Base-by-base conservation (phyloP, 78 protist genomes). In the Isochrysis galbana region DNA sequence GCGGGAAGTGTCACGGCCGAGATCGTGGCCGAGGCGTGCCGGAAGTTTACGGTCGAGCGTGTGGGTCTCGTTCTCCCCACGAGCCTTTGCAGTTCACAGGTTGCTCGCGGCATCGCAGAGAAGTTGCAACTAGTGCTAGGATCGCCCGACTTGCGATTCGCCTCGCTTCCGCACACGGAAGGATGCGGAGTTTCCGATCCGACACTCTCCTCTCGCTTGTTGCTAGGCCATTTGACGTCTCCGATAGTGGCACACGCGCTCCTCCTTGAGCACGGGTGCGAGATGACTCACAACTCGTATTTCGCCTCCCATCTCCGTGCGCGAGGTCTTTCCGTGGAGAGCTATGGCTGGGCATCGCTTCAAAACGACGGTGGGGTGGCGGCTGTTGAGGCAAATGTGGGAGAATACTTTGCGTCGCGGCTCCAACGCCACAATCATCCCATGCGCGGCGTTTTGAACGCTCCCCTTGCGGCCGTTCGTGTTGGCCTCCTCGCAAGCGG, bases 191-290 rank as follows among this genome's bases (percentile, higher is more conserved):
- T 77, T 5, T 39, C 46, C 0, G 84, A 77, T 29, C 48, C 10
- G 47, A 1, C 29, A 32, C 46, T 39, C 36, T 41, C 34, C 46
- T 41, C 84, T 23, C 44, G 7, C 47, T 39, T 29, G 47, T 46
- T 77, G 29, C 46, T 77, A 23, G 89, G 89, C 46, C 93, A 91
- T 89, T 22, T 91, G 83, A 39, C 32, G 41, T 17, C 67, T n/a
- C 93, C 93, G 48, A 23, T n/a, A n/a, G 93, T 91, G 36, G 41
- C 44, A 25, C 41, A 91, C 32, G 88, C 93, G 84, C 41, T 89
- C n/a, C 47, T 93, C 51, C 87, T 93, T 32, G 94, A 93, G 92
- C 94, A 93, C 67, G 94, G 94, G 21, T 93, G 94, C 51, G 94
- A 93, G 77, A 93, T 89, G 72, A 93, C 92, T 32, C 94, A 93